phyloP scores from a whole-genome alignment of 768 basidiomycete species.

The Gyrodon lividus region DNA sequence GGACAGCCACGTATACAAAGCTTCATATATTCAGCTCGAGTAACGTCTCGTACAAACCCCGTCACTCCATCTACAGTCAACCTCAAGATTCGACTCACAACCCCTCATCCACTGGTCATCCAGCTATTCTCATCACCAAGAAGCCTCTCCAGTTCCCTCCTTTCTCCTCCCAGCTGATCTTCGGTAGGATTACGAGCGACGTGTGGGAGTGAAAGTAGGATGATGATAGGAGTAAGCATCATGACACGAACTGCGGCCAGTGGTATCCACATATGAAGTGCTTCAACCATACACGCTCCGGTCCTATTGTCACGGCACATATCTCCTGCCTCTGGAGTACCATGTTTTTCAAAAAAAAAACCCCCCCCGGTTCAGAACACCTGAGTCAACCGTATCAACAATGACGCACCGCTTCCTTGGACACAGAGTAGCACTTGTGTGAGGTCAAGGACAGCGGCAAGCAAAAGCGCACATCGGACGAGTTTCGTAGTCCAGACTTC shows the following conservation, averaged over 20 bases:
- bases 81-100: neutral
- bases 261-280: neutral
- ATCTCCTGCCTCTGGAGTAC: neutral
- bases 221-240: neutral
- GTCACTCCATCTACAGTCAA: neutral
- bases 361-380: no score
- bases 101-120: neutral
- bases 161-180: neutral
- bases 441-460: neutral
- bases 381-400: no score
- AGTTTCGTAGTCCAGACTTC: neutral
- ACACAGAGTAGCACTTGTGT: neutral
- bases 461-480: neutral
- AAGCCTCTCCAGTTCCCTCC: neutral
- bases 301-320: neutral
- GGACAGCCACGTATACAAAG: no score
- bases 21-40: no score
- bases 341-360: no score
- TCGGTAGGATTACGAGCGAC: neutral
- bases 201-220: neutral
- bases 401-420: no score
- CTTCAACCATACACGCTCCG: neutral
- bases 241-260: neutral
- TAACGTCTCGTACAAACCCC: no score
- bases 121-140: neutral